Conservation (phyloP, 495 filamentous ascomycete genomes). For the Aspergillus conjunctus region DNA sequence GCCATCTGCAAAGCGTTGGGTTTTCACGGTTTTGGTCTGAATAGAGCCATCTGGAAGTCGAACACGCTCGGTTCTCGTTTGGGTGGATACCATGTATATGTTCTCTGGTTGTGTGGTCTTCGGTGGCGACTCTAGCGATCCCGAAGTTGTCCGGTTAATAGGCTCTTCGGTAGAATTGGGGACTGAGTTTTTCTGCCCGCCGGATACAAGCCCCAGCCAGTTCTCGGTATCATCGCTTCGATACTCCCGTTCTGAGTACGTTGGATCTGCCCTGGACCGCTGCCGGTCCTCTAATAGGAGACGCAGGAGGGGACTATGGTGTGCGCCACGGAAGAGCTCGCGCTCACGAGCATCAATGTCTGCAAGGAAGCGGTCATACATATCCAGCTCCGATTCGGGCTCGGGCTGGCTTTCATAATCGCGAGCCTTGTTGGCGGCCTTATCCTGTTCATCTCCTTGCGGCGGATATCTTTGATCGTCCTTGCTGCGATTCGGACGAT, state of each 20-base stretch:
- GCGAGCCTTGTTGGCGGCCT: neutral
- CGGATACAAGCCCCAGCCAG: conserved; percentile 38
- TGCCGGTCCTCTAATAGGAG: conserved; percentile 38
- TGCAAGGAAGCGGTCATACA: conserved; percentile 50
- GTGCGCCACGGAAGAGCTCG: conserved; percentile 28
- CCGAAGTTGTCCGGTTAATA: neutral
- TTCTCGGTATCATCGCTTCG: conserved; percentile 30
- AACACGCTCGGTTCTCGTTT: conserved; percentile 57
- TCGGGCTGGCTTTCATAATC: conserved; percentile 20
- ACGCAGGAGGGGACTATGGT: conserved; percentile 39
- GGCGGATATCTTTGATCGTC: conserved; percentile 7
- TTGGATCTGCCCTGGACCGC: conserved; percentile 22
- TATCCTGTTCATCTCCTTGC: conserved; percentile 9
- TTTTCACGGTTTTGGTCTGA: conserved; percentile 59
- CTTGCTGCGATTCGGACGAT: conserved; percentile 15
- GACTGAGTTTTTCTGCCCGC: conserved; percentile 35
- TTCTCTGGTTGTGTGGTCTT: conserved; percentile 11
- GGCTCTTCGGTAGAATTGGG: conserved; percentile 25
- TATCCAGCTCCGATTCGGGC: conserved; percentile 43
- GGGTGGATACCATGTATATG: conserved; percentile 55
- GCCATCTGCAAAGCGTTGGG: conserved; percentile 65
- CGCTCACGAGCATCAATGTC: conserved; percentile 42
- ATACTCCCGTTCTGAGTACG: conserved; percentile 17
- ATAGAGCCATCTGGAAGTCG: conserved; percentile 61
- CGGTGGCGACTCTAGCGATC: neutral